Percentiles rank a stretch among this genome's conserved stretches.
Evolutionary conservation across 768 basidiomycete species (phyloP).

Genomic region (Boletus huronensis): DNA sequence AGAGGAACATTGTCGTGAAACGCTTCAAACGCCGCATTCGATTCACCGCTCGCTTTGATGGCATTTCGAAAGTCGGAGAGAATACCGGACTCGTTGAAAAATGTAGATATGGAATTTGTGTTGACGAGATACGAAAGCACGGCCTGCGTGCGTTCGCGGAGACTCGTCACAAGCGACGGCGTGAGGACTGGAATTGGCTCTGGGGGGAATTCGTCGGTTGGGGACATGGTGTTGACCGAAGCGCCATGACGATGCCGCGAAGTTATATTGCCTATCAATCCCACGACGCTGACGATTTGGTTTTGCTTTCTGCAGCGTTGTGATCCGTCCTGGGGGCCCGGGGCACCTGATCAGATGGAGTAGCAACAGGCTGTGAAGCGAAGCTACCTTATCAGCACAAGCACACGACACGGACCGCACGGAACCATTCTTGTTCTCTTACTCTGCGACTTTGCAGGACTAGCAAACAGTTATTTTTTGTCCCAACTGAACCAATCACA

Average conservation of each 20-base stretch:
- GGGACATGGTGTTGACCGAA: background rate
- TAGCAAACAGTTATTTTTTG: too few relatives aligned
- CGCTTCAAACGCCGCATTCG: background rate
- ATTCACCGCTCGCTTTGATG: background rate
- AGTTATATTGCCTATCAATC: background rate
- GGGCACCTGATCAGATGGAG: background rate
- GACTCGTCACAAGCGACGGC: constrained; percentile 10
- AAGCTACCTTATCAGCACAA: background rate
- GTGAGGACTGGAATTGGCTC: constrained; percentile 14
- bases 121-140: constrained; percentile 24
- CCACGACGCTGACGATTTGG: background rate
- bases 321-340: background rate
- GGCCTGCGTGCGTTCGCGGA: constrained; percentile 18
- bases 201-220: constrained; percentile 11
- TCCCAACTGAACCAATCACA: too few relatives aligned
- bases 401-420: too few relatives aligned
- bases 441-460: too few relatives aligned
- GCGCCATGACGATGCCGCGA: background rate
- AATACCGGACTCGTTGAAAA: constrained; percentile 13
- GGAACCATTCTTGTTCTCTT: too few relatives aligned
- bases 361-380: background rate
- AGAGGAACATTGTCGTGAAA: constrained; percentile 19
- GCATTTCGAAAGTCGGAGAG: constrained; percentile 15
- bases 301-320: background rate
- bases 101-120: constrained; percentile 17